A percentile compares a stretch with the other conserved stretches of the same genome.
phyloP scores from a whole-genome alignment of 164 flowering plant species.

The Tinospora cordifolia region DNA sequence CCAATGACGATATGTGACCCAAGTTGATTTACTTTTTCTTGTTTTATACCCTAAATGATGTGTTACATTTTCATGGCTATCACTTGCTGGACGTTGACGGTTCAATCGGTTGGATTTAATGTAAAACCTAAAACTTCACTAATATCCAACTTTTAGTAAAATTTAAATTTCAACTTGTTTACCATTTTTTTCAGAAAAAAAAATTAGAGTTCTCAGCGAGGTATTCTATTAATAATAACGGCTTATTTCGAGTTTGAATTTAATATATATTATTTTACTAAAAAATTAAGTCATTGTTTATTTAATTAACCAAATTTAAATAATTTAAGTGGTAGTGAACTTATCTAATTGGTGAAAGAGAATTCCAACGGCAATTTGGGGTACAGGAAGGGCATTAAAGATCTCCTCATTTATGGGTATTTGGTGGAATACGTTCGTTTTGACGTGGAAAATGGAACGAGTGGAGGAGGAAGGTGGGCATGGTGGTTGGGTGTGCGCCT shows the following conservation, averaged over 20 bases:
- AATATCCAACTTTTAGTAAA: neutral
- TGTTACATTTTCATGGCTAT: neutral
- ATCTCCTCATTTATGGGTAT: neutral
- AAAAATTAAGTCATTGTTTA: no score
- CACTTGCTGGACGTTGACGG: neutral
- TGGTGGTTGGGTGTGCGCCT: slow-evolving; percentile 8
- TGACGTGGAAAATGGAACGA: neutral
- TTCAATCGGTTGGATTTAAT: no score
- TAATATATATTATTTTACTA: no score
- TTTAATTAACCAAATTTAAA: no score
- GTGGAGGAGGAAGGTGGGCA: slow-evolving; percentile 6
- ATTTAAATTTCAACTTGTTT: no score
- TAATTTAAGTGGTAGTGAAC: no score
- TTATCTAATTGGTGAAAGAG: no score
- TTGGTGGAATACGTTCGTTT: neutral
- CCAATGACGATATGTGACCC: neutral
- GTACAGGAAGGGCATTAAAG: neutral
- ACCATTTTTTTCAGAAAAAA: no score
- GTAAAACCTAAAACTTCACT: neutral
- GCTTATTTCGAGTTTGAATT: no score
- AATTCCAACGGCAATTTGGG: neutral
- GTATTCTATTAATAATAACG: no score
- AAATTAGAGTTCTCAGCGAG: no score
- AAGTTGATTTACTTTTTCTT: neutral
- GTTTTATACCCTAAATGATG: neutral